phyloP scores from a whole-genome alignment of 495 filamentous ascomycete genomes.

The Penicillium roqueforti region DNA sequence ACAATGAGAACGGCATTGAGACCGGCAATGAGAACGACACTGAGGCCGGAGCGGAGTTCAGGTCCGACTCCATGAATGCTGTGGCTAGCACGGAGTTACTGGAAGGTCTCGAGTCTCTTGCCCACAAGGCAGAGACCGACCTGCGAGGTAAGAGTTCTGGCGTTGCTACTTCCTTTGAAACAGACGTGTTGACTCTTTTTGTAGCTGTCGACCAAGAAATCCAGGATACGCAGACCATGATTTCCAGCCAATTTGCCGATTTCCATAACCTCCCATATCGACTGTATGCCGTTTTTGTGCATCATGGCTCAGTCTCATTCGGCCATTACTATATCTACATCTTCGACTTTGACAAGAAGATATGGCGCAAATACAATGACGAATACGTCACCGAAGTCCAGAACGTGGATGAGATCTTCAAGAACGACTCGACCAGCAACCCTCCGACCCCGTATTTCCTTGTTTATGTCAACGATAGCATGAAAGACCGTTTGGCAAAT shows the following conservation, averaged over 20 bases:
- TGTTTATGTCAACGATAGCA: slow-evolving; percentile 68
- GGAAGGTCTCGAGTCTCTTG: slow-evolving; percentile 31
- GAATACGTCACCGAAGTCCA: slow-evolving; percentile 67
- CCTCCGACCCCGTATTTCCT: slow-evolving; percentile 82
- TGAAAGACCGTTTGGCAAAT: slow-evolving; percentile 59
- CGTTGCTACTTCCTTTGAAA: background rate
- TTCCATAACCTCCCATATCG: slow-evolving; percentile 61
- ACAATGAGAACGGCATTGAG: slow-evolving; percentile 19
- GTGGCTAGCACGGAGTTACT: slow-evolving; percentile 28
- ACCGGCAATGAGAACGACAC: too few species aligned
- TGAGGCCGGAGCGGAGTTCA: slow-evolving; percentile 14
- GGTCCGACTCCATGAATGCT: slow-evolving; percentile 18
- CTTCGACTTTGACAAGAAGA: slow-evolving; percentile 70
- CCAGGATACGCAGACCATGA: slow-evolving; percentile 44
- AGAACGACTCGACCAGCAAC: slow-evolving; percentile 53
- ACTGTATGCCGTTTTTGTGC: slow-evolving; percentile 91
- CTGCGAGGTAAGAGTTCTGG: slow-evolving; percentile 30
- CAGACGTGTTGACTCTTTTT: slow-evolving; percentile 8
- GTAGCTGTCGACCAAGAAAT: slow-evolving; percentile 48
- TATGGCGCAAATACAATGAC: slow-evolving; percentile 97
- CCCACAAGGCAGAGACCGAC: slow-evolving; percentile 32
- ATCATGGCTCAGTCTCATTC: slow-evolving; percentile 63
- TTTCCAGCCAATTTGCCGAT: slow-evolving; percentile 60
- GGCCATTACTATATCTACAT: slow-evolving; percentile 99
- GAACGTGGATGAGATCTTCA: slow-evolving; percentile 61